Evolutionary conservation across 441 rosid species (phyloP).

Genomic region (Omphalea diandra): DNA sequence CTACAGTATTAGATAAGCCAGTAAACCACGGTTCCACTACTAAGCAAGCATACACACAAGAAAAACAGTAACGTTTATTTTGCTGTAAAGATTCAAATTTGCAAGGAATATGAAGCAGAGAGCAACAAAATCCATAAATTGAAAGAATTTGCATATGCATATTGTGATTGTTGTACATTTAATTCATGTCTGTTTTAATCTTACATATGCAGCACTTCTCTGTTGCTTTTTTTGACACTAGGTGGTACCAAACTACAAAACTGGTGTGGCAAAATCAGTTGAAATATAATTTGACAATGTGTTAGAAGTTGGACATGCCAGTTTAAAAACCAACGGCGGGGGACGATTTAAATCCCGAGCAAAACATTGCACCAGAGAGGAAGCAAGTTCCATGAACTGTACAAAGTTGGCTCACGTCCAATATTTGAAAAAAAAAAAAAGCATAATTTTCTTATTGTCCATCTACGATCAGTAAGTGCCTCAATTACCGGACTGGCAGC

Average conservation of each 20-base stretch:
- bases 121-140: no score
- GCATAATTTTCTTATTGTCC: slow-evolving; percentile 44
- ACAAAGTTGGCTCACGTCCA: slow-evolving; percentile 2
- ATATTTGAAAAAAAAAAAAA: not conserved
- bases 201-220: no score
- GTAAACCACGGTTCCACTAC: no score
- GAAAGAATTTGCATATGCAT: no score
- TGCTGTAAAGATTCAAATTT: no score
- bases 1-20: no score
- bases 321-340: not conserved
- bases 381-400: not conserved
- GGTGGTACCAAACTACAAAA: not conserved
- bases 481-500: slow-evolving; percentile 63
- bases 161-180: no score
- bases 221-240: no score
- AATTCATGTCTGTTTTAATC: no score
- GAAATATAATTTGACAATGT: not conserved
- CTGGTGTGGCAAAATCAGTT: not conserved
- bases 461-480: slow-evolving; percentile 77
- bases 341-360: not conserved
- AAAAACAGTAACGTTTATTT: no score
- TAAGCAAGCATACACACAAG: no score
- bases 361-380: not conserved
- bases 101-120: no score
- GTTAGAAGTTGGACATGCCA: not conserved